Base-by-base conservation (phyloP, 306 rosid species). In the Cyclanthera cordifolia region DNA sequence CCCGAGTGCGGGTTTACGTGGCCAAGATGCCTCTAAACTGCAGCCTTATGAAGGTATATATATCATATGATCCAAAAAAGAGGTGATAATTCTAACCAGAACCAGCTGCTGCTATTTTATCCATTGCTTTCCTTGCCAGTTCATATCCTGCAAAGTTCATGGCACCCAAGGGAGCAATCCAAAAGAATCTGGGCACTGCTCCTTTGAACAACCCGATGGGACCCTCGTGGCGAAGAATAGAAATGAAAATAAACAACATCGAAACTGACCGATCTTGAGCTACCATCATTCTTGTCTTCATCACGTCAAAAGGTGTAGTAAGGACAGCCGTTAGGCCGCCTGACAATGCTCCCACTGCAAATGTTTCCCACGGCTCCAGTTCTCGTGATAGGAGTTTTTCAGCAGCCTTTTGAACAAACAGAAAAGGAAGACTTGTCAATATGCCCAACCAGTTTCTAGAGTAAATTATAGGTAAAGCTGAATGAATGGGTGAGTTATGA, bases 211-310 rank as follows among this genome's bases (percentile, higher is more conserved):
- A 76, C 49, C 99, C 99, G 41, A 90, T 85, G 43, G 97, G 99
- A 19, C 97, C 99, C 83, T 94, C 97, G 0, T 77, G 88, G 4
- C 84, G 85, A 47, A 94, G 91, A 72, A 94, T 90, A 11, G 96
- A 82, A 80, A 88, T 3, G 78, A 91, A 89, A 28, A 86, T 74
- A 41, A 88, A 17, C 27, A 90, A 79, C 97, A 94, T 94, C 0
- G 99, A 79, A 53, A 90, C 79, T 3, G 96, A 79, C 67, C 84
- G 86, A n/a, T 97, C 96, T 56, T 77, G 94, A 34, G 83, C 96
- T 9, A 96, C 90, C 99, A 94, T 94, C 99, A 90, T 94, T 79
- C 99, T 80, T 30, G 99, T 94, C 80, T 94, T 94, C 99, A 94
- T 90, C 72, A 94, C 99, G 77, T 94, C 99, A 56, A 90, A 94